Evolutionary conservation across 371 early-diverging fungal species (phyloP), one percentile per base, ranked within the genome.

Genomic region (Mortierella sp.): DNA sequence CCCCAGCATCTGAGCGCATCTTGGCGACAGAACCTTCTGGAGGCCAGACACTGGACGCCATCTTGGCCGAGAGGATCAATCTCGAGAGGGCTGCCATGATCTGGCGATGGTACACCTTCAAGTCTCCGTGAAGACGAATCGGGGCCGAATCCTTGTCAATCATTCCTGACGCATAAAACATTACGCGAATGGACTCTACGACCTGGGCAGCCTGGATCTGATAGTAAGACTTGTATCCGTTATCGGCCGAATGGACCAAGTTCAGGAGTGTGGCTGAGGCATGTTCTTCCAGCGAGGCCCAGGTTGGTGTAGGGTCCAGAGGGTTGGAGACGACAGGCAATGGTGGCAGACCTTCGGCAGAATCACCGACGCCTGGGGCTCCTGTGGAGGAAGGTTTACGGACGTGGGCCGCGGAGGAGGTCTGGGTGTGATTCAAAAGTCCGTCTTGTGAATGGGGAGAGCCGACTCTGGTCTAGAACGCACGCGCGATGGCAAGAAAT

Each of bases 61-160:
- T 90, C 80, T 97, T 96, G 29, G 97, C 93, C 12, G 97, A 93
- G 35, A 98, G 89, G 24, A 97, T 92, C 46, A 99, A 87, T 74
- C 95, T 96, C 35, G 96, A 95, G 70, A 97, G 90, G 1, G 96
- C 88, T 12, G 93, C 93, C 92, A 96, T 95, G 76, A 98, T 92
- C 49, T 94, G 92, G 1, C 94, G 92, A 84, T 98, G 96, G 76
- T 96, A 93, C 38, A 91, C 88, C 80, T 94, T 91, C 32, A 98
- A 89, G 27, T 90, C 84, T n/a, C 90, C 87, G 82, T 95, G 92
- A 24, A 90, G 87, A 35, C 93, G 91, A 77, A 96, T 91, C 51
- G 91, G 82, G 8, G 92, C 83, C 0, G 94, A 90, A 49, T 96
- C 95, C 77, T 92, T 92, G 27, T 93, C 93, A 27, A 95, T 90